Base-by-base conservation (phyloP, 176 grass and related monocot species). In the Aegilops umbellulata region DNA sequence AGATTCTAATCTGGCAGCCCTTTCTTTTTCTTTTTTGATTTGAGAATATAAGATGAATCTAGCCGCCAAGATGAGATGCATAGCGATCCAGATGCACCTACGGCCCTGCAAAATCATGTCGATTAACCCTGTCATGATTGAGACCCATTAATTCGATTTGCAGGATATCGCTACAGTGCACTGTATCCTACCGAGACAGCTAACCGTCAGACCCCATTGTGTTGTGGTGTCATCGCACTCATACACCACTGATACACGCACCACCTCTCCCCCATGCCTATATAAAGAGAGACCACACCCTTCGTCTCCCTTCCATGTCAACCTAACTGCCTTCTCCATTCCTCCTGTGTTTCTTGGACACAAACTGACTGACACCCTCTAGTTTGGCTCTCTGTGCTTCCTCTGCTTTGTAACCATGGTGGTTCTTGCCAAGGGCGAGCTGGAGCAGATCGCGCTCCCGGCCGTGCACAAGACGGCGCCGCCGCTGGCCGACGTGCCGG, bases 361-460 rank as follows among this genome's bases (percentile, higher is more conserved):
- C 5, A 60, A 14, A 10, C 42, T 19, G 7, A 11, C 42, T 53
- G 16, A 4, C 46, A 17, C 36, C 0, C 5, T 10, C 19, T 15
- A 9, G 19, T 25, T 51, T 1, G 14, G 42, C 30, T 29, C 65
- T 58, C 35, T 8, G 49, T 13, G 58, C 27, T 31, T 26, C 39
- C 39, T 17, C 71, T 75, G 42, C 26, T 75, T 71, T 44, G 65
- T 14, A 29, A 29, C 78, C 64, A 95, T 93, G 90, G 90, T 97
- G 82, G 91, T 93, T 24, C 74, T 97, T 68, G 69, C 82, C 2
- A 91, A 86, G 64, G 76, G 89, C 71, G 89, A 91, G 31, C 81
- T 92, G 11, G 92, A 93, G 86, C 89, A 97, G 83, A 89, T 97
- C 39, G 58, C 92, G 24, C 90, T 94, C 31, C 92, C 90, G 32